These are phyloP conservation scores for Didymella exigua DNA, from an alignment of 2,329 filamentous ascomycete species.

Conservation along the genomic window DNA sequence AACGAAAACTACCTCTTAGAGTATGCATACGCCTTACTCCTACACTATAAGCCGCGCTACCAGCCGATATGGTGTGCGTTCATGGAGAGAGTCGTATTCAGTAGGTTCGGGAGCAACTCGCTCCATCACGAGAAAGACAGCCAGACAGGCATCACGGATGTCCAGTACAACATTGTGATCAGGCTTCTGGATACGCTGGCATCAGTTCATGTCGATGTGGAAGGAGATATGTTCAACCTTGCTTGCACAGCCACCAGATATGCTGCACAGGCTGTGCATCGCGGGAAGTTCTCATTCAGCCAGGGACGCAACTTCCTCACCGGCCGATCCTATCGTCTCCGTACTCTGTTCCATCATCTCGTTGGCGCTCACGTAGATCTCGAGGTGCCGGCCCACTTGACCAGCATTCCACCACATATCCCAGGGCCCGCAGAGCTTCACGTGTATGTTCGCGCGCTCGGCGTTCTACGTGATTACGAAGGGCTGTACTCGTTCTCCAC, in stretches of 20 bases:
- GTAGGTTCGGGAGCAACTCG: slow-evolving; percentile 4
- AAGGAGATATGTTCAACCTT: slow-evolving; percentile 38
- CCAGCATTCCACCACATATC: slow-evolving; percentile 47
- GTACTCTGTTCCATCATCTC: slow-evolving; percentile 35
- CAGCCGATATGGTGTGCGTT: slow-evolving; percentile 40
- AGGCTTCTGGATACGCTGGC: slow-evolving; percentile 36
- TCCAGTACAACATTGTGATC: slow-evolving; percentile 34
- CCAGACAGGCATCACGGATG: slow-evolving; percentile 10
- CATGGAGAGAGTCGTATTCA: slow-evolving; percentile 30
- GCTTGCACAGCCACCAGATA: slow-evolving; percentile 43
- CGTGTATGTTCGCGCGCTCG: slow-evolving; percentile 68
- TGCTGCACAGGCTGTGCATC: slow-evolving; percentile 32
- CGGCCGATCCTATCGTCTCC: slow-evolving; percentile 28
- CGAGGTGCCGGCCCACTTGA: slow-evolving; percentile 4
- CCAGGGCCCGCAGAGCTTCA: slow-evolving; percentile 59
- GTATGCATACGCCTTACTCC: slow-evolving; percentile 38
- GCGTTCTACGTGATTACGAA: slow-evolving; percentile 63
- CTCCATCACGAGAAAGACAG: slow-evolving; percentile 3
- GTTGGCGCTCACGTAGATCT: slow-evolving; percentile 27
- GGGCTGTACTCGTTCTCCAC: slow-evolving; percentile 62
- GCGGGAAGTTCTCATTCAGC: slow-evolving; percentile 10
- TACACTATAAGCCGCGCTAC: slow-evolving; percentile 30
- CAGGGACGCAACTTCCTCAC: slow-evolving; percentile 22
- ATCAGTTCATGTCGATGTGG: slow-evolving; percentile 40
- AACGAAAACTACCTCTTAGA: slow-evolving; percentile 36